Evolutionary conservation across 2,329 filamentous ascomycete genomes (phyloP).

Genomic region (Magnaporthales sp.): DNA sequence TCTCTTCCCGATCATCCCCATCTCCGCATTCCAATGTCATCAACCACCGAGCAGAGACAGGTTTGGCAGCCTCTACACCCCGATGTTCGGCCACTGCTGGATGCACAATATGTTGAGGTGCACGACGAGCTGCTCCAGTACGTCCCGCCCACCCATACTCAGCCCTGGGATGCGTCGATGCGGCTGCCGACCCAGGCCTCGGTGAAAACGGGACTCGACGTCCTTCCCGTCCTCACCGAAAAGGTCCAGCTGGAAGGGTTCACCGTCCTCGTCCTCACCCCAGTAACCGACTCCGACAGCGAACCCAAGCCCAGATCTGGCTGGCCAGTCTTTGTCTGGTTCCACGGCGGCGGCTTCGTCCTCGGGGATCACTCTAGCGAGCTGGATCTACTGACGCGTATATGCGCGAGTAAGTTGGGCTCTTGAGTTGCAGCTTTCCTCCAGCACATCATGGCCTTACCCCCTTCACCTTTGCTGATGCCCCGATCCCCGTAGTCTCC

Average conservation of each 20-base stretch:
- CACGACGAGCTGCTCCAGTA: slow-evolving; percentile 28
- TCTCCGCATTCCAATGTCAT: no score
- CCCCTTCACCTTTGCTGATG: no score
- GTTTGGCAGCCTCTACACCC: no score
- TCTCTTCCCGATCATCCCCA: no score
- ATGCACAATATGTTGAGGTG: slow-evolving; percentile 27
- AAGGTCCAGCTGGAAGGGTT: slow-evolving; percentile 17
- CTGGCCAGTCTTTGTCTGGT: slow-evolving; percentile 28
- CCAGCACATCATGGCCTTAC: no score
- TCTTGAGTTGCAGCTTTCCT: no score
- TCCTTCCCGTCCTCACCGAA: slow-evolving; percentile 13
- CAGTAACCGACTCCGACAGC: slow-evolving; percentile 5
- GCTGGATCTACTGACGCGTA: no score
- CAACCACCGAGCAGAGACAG: no score
- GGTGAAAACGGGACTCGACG: slow-evolving; percentile 16
- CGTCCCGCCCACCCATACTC: slow-evolving; percentile 22
- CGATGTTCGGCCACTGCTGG: slow-evolving; percentile 21
- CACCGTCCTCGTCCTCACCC: slow-evolving; percentile 20
- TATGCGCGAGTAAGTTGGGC: slow-evolving; percentile 8
- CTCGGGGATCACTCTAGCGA: slow-evolving; percentile 24
- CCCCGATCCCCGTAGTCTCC: no score
- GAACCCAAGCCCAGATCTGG: slow-evolving; percentile 9
- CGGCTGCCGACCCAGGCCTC: slow-evolving; percentile 10
- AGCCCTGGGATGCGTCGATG: slow-evolving; percentile 22
- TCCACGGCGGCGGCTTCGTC: slow-evolving; percentile 30